Percentiles rank a stretch among this genome's conserved stretches.
These are phyloP conservation scores for Hansfordia pulvinata DNA, from an alignment of 2,329 filamentous ascomycete species.

Conservation along the genomic window DNA sequence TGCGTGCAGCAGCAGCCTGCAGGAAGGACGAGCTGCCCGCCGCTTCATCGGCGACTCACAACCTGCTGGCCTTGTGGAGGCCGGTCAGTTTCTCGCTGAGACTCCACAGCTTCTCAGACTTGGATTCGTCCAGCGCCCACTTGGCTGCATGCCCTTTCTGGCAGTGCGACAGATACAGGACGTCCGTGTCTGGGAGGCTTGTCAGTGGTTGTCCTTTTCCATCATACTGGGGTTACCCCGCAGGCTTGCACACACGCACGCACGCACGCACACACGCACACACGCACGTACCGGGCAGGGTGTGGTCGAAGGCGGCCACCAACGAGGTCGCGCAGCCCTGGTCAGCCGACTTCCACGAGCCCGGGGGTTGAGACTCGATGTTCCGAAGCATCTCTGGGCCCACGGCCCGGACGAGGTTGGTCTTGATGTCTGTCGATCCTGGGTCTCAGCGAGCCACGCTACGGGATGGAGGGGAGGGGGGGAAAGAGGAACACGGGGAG, in stretches of 20 bases:
- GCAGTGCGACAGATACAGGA: slow-evolving; percentile 5
- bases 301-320: slow-evolving; percentile 6
- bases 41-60: too few relatives aligned
- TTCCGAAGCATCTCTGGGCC: slow-evolving; percentile 3
- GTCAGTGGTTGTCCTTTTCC: slow-evolving; percentile 6
- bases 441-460: slow-evolving; percentile 5
- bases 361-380: slow-evolving; percentile 3
- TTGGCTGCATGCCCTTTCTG: slow-evolving; percentile 3
- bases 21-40: too few relatives aligned
- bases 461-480: too few relatives aligned
- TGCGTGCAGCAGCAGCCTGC: too few relatives aligned
- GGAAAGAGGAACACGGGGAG: too few relatives aligned
- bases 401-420: slow-evolving; percentile 5
- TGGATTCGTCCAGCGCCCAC: slow-evolving; percentile 5
- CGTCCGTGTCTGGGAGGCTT: slow-evolving; percentile 6
- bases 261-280: too few relatives aligned
- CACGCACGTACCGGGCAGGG: slow-evolving; percentile 6
- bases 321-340: slow-evolving; percentile 8
- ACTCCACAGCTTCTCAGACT: slow-evolving; percentile 2
- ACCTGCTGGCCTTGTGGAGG: too few relatives aligned
- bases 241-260: slow-evolving; percentile 5
- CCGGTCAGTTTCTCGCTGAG: background rate
- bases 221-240: slow-evolving; percentile 9
- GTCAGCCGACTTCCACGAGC: slow-evolving; percentile 9
- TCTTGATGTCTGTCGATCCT: slow-evolving; percentile 6